Percentiles rank a stretch among this genome's conserved stretches.
Conservation (phyloP, 2,329 filamentous ascomycete species). For the Elsinoe australis region DNA sequence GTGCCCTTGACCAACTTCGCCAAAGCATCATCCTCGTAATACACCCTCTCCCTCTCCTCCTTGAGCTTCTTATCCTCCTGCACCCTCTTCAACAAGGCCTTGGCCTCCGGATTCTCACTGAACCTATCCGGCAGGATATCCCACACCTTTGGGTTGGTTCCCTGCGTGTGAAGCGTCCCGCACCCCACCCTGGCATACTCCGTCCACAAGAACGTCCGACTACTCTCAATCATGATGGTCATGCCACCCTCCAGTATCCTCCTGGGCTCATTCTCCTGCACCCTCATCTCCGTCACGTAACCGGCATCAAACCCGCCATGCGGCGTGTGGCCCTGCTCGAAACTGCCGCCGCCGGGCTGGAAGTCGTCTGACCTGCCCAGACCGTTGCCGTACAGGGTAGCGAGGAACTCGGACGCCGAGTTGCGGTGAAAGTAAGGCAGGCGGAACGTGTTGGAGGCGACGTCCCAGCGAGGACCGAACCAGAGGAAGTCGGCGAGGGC, state of each 20-base stretch:
- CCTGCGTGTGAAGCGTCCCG: constrained; percentile 30
- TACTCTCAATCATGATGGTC: constrained; percentile 35
- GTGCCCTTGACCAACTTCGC: constrained; percentile 13
- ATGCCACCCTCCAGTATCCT: constrained; percentile 36
- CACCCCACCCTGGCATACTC: constrained; percentile 33
- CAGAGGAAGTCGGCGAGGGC: constrained; percentile 34
- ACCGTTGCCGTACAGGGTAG: constrained; percentile 33
- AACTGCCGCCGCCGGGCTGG: constrained; percentile 32
- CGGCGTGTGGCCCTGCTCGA: constrained; percentile 33
- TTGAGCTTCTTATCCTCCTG: constrained; percentile 21
- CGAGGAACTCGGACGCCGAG: constrained; percentile 33
- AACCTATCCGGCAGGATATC: constrained; percentile 33
- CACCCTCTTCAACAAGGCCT: constrained; percentile 28
- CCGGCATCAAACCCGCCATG: constrained; percentile 38
- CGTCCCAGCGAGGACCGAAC: constrained; percentile 35
- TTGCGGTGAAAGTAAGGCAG: constrained; percentile 36
- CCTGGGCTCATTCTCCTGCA: constrained; percentile 38
- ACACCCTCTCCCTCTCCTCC: constrained; percentile 21
- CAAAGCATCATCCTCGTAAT: constrained; percentile 20
- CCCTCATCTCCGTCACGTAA: constrained; percentile 40
- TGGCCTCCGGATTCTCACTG: constrained; percentile 30
- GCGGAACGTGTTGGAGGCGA: constrained; percentile 34
- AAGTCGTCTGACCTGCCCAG: constrained; percentile 40
- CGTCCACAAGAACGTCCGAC: constrained; percentile 34
- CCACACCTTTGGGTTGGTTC: constrained; percentile 35